Percentiles rank a stretch among this genome's conserved stretches.
phyloP scores from a whole-genome alignment of 768 basidiomycete species.

The Suillus brevipes region DNA sequence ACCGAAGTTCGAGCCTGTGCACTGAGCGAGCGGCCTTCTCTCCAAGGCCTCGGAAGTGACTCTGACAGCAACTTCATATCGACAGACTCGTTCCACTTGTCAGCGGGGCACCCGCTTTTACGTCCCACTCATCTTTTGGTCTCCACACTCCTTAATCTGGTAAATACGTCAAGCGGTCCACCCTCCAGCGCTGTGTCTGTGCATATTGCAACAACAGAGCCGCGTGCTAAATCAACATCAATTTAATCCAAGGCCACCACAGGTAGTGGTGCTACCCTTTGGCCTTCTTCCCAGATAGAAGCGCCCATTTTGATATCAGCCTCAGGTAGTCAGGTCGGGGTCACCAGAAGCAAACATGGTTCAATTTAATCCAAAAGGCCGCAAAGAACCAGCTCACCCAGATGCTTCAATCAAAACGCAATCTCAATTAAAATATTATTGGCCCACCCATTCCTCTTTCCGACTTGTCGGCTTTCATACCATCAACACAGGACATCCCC shows the following conservation, averaged over 20 bases:
- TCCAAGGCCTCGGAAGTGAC: not conserved
- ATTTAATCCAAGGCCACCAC: too few relatives aligned
- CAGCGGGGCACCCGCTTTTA: not conserved
- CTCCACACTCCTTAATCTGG: not conserved
- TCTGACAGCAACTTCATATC: not conserved
- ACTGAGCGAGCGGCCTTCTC: slow-evolving; percentile 2
- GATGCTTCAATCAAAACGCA: slow-evolving; percentile 8
- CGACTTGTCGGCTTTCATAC: not conserved
- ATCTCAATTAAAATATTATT: slow-evolving; percentile 1
- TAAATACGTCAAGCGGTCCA: not conserved
- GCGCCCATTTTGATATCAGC: too few relatives aligned
- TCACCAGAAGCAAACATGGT: not conserved
- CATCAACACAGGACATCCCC: not conserved
- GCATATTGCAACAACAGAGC: not conserved
- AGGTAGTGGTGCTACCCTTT: too few relatives aligned
- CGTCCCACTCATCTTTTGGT: not conserved
- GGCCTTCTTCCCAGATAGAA: too few relatives aligned
- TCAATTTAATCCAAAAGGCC: not conserved
- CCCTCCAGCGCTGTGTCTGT: not conserved
- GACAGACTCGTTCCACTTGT: slow-evolving; percentile 1
- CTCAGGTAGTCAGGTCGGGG: too few relatives aligned
- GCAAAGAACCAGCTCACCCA: slow-evolving; percentile 5
- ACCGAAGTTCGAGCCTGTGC: not conserved
- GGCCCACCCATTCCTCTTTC: not conserved
- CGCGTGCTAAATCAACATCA: too few relatives aligned